phyloP scores from a whole-genome alignment of 805 yeast species.

The Ogataea sp. region DNA sequence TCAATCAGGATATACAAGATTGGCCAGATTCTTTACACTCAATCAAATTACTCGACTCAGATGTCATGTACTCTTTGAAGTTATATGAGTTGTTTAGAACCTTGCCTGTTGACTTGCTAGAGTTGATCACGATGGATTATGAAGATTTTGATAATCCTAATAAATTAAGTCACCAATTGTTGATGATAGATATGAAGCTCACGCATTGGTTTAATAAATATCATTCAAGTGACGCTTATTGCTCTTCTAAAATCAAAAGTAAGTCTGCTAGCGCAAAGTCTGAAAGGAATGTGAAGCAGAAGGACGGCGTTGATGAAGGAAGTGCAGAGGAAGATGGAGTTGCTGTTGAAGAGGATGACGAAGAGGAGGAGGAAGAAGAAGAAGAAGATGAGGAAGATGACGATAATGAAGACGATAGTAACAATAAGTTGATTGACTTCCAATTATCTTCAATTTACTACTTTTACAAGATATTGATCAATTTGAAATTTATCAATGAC shows the following conservation, averaged over 20 bases:
- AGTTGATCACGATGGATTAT: slow-evolving; percentile 10
- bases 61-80: slow-evolving; percentile 24
- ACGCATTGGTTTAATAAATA: slow-evolving; percentile 16
- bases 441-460: slow-evolving; percentile 22
- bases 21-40: slow-evolving; percentile 23
- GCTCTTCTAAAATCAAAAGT: too few relatives aligned
- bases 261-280: too few relatives aligned
- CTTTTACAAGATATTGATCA: slow-evolving; percentile 20
- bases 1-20: slow-evolving; percentile 3
- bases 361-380: too few relatives aligned
- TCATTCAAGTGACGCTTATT: background rate
- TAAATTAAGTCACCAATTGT: slow-evolving; percentile 1
- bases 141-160: slow-evolving; percentile 2
- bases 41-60: slow-evolving; percentile 24
- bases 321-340: too few relatives aligned
- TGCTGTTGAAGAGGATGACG: too few relatives aligned
- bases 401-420: background rate
- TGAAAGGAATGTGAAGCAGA: too few relatives aligned
- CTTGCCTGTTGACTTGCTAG: slow-evolving; percentile 22
- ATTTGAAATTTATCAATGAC: slow-evolving; percentile 7
- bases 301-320: too few relatives aligned
- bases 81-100: slow-evolving; percentile 23
- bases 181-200: slow-evolving; percentile 15
- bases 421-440: slow-evolving; percentile 1
- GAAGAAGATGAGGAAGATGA: too few relatives aligned